Base-by-base conservation (phyloP, 2,329 filamentous ascomycete species). In the Orbilia oligospora region DNA sequence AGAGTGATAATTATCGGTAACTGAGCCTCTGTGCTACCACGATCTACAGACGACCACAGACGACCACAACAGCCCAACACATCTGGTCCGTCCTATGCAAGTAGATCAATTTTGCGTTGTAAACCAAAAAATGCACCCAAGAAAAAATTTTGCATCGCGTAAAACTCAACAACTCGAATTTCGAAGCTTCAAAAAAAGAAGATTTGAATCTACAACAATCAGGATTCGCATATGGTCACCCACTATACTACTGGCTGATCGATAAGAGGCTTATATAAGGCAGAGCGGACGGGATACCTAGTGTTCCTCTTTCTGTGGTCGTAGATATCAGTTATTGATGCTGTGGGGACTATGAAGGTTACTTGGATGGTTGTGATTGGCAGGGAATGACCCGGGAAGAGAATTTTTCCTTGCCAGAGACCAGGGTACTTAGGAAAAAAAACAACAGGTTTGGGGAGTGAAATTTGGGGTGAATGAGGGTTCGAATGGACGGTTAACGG, bases 221-320 rank as follows among this genome's bases (percentile, higher is more conserved):
- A 38, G 36, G 67, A 77, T 80, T 76, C 75, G 38, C 75, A 68
- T 44, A 18, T 69, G 61, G 61, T 78, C 69, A 78, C 75, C 55
- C 69, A 75, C 63, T 24, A 63, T 72, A 78, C 38, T 78, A 78
- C 75, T 78, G 55, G n/a, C 48, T 46, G 27, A 41, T 48, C 76
- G 76, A 76, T 76, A 70, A 33, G 49, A 76, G 56, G 76, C 71
- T 70, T 61, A 24, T 22, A 12, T 61, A 61, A 10, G n/a, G 55
- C 55, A 61, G 55, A 61, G 55, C 55, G 55, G 55, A 61, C 55
- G 55, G 55, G 55, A 61, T 61, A 61, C 55, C n/a, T 12, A 22
- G 36, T 20, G 3, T 5, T 61, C 55, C 55, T 61, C 33, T 41
- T 61, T 61, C 55, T 61, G 10, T 61, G 55, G 55, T 61, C 55